Conservation (phyloP, 768 basidiomycete genomes). For the Collybia sp. region DNA sequence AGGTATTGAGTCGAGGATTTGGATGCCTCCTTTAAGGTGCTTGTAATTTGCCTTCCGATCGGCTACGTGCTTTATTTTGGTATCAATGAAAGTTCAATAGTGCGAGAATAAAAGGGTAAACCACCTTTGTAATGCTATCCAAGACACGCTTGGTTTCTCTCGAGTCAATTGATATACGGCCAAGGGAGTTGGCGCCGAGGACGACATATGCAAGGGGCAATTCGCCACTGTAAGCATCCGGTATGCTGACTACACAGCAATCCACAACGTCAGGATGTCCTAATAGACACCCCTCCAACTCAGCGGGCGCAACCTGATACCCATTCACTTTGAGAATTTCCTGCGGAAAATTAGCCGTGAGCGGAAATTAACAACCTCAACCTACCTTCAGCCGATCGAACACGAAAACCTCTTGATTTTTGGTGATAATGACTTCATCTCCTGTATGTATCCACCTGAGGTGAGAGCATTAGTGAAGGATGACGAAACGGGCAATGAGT, state of each 20-base stretch:
- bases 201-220: conserved; percentile 62
- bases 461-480: conserved; percentile 1
- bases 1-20: conserved; percentile 27
- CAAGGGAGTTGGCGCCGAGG: conserved; percentile 32
- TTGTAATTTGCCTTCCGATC: conserved; percentile 47
- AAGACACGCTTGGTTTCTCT: conserved; percentile 25
- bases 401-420: conserved; percentile 49
- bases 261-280: conserved; percentile 53
- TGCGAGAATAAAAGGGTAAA: background rate
- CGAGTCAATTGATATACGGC: conserved; percentile 21
- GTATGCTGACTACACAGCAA: conserved; percentile 56
- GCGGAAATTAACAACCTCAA: no score
- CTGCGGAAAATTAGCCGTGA: conserved; percentile 18
- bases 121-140: conserved; percentile 38
- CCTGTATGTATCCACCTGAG: conserved; percentile 61
- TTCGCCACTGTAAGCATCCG: conserved; percentile 60
- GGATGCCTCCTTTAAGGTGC: conserved; percentile 39
- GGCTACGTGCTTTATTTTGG: conserved; percentile 36
- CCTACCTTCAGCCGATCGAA: conserved; percentile 58
- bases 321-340: conserved; percentile 67
- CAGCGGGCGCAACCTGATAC: conserved; percentile 50
- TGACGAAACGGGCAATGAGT: conserved; percentile 1
- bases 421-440: conserved; percentile 48
- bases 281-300: conserved; percentile 48
- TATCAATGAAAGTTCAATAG: no score